Evolutionary conservation across 2,329 filamentous ascomycete genomes (phyloP).

Genomic region (Fusarium domesticum): DNA sequence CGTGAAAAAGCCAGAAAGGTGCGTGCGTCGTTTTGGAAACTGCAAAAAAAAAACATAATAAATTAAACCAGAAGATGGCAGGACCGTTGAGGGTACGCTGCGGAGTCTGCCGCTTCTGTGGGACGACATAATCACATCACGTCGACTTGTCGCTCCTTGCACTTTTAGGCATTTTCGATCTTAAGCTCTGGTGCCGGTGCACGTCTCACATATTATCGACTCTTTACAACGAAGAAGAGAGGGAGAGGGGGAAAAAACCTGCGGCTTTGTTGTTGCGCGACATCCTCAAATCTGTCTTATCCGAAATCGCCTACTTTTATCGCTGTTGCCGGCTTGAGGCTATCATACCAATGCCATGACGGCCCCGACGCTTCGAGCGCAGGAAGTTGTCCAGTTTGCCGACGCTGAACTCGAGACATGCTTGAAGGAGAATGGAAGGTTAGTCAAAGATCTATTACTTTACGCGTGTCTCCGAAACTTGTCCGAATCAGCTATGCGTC

Average conservation of each 20-base stretch:
- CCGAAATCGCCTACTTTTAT: no score
- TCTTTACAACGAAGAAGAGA: not conserved
- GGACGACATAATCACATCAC: not conserved
- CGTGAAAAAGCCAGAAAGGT: no score
- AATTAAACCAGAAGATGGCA: not conserved
- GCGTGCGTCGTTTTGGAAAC: not conserved
- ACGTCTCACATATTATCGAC: not conserved
- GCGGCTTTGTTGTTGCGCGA: not conserved
- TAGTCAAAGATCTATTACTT: not conserved
- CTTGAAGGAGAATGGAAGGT: not conserved
- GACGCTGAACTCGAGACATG: not conserved
- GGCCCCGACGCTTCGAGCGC: not conserved
- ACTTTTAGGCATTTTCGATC: not conserved
- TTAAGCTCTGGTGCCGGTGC: no score
- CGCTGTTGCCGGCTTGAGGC: no score
- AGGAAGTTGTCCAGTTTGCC: not conserved
- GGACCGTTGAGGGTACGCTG: not conserved
- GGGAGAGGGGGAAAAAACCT: not conserved
- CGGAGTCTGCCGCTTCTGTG: not conserved
- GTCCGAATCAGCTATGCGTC: not conserved
- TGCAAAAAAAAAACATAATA: not conserved
- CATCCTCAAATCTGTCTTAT: not conserved
- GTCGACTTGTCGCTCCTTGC: not conserved
- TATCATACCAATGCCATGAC: not conserved
- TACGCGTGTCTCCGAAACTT: not conserved